A percentile compares a stretch with the other conserved stretches of the same genome.
phyloP scores from a whole-genome alignment of 1,284 basidiomycete genomes.

The Pascua sp. region DNA sequence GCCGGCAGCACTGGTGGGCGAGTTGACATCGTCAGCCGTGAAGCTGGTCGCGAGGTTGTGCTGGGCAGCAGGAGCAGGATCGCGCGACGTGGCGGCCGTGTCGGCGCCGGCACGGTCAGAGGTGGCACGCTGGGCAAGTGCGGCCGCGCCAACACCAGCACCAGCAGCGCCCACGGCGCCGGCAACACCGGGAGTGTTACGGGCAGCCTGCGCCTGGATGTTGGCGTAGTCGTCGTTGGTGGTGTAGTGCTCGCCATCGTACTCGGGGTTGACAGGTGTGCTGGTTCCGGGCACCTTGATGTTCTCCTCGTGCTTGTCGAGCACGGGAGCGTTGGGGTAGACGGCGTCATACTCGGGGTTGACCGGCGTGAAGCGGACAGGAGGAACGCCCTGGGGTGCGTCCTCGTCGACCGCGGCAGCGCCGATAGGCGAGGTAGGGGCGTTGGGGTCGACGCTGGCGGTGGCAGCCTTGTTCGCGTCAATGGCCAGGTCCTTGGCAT shows the following conservation, averaged over 20 bases:
- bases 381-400: no score
- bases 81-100: neutral
- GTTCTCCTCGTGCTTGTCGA: no score
- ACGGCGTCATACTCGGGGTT: no score
- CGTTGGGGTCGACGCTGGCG: constrained; percentile 4
- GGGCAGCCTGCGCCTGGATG: neutral
- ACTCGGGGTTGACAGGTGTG: no score
- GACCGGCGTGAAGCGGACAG: no score
- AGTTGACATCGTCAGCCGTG: neutral
- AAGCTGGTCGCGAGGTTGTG: neutral
- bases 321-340: no score
- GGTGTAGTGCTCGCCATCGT: neutral
- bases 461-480: constrained; percentile 14
- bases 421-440: constrained; percentile 3
- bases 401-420: neutral
- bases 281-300: neutral
- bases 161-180: constrained; percentile 1
- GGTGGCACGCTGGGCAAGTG: neutral
- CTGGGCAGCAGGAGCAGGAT: neutral
- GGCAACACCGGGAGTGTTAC: neutral
- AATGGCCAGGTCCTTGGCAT: neutral
- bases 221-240: neutral
- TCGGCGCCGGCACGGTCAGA: neutral
- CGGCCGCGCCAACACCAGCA: constrained; percentile 3
- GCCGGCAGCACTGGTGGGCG: neutral